Conservation (phyloP, 2,329 filamentous ascomycete genomes). For the Trichophyton schoenleinii region DNA sequence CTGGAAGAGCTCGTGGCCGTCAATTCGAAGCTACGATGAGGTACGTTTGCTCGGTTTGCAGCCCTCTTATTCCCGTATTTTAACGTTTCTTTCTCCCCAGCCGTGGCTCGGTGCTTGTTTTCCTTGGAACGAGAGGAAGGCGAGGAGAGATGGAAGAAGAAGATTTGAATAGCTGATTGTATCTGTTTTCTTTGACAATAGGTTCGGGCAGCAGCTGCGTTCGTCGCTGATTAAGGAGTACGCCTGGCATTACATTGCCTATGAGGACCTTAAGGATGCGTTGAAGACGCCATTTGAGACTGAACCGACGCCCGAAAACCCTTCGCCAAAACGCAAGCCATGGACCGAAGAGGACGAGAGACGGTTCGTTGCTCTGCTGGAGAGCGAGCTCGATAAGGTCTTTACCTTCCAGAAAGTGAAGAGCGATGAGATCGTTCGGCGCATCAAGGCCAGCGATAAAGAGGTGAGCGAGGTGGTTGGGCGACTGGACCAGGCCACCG, state of each 20-base stretch:
- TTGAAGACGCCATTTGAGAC: conserved; percentile 61
- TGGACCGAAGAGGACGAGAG: conserved; percentile 92
- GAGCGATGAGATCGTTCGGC: conserved; percentile 83
- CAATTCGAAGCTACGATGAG: background rate
- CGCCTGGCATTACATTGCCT: conserved; percentile 96
- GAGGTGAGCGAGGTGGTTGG: conserved; percentile 82
- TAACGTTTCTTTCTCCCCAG: background rate
- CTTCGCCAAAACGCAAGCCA: conserved; percentile 43
- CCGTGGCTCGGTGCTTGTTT: background rate
- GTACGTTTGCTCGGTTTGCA: background rate
- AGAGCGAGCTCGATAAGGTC: conserved; percentile 91
- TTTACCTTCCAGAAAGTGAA: conserved; percentile 97
- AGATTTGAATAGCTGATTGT: background rate
- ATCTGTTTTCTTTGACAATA: conserved; percentile 19
- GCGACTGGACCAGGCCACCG: conserved; percentile 44
- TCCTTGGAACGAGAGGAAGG: background rate
- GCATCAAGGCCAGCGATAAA: conserved; percentile 75
- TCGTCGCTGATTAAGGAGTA: conserved; percentile 95
- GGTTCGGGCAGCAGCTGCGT: conserved; percentile 92
- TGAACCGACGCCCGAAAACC: conserved; percentile 34
- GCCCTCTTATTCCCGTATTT: background rate
- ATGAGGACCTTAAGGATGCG: conserved; percentile 80
- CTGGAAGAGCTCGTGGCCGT: background rate
- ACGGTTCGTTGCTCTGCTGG: conserved; percentile 72
- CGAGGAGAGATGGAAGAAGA: background rate